phyloP scores from a whole-genome alignment of 192 early-diverging fungal species.

The Thoreauomyces humboldtii region DNA sequence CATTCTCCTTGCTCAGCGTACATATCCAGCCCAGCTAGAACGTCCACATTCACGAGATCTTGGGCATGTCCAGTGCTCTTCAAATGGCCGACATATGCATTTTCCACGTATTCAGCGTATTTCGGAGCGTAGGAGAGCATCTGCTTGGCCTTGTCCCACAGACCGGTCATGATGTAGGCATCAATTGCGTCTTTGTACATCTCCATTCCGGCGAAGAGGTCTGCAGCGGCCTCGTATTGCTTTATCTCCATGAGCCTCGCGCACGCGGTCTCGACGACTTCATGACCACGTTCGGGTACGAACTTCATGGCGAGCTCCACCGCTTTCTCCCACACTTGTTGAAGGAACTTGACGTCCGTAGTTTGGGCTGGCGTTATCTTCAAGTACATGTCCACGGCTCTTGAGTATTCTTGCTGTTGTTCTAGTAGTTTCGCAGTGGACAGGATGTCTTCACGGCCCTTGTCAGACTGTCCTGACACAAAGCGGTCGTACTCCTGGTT shows the following conservation, averaged over 20 bases:
- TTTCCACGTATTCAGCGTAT: conserved; percentile 57
- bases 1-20: conserved; percentile 57
- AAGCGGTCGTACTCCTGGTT: conserved; percentile 55
- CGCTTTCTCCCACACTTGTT: conserved; percentile 55
- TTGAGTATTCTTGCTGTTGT: conserved; percentile 55
- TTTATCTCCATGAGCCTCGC: conserved; percentile 45
- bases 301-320: conserved; percentile 62
- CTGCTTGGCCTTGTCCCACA: conserved; percentile 57
- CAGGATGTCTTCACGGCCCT: conserved; percentile 55
- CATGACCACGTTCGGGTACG: conserved; percentile 49
- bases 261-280: conserved; percentile 51
- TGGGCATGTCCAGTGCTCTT: conserved; percentile 55
- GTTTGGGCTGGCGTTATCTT: conserved; percentile 46
- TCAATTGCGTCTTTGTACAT: conserved; percentile 63
- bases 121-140: conserved; percentile 53
- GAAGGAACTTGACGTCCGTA: conserved; percentile 44
- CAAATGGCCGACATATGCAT: conserved; percentile 51
- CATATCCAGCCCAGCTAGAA: conserved; percentile 53
- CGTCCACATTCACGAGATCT: conserved; percentile 53
- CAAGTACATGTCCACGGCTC: conserved; percentile 63
- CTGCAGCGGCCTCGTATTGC: conserved; percentile 50
- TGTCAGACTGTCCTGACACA: conserved; percentile 39
- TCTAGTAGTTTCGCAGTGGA: conserved; percentile 49
- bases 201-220: conserved; percentile 51
- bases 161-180: conserved; percentile 45